Evolutionary conservation across 352 stramenopile genomes (phyloP), one percentile per base, ranked within the genome.

Genomic region (Globisporangium nodosum): DNA sequence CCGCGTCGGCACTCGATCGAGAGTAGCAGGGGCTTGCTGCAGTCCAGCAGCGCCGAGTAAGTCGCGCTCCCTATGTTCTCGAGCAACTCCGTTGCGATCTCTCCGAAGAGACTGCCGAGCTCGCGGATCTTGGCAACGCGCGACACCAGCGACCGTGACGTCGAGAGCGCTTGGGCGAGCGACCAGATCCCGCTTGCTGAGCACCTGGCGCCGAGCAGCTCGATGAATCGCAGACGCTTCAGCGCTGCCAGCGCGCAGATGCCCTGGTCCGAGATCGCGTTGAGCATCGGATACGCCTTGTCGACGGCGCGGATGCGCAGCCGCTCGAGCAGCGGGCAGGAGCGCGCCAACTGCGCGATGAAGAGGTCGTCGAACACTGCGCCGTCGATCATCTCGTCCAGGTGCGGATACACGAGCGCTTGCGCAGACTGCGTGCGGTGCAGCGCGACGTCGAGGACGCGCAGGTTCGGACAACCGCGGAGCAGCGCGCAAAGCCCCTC

Each of bases 321-420:
- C 1, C 64, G 64, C 21, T 63, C 63, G 12, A 83, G 61, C 1
- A 47, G 42, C 4, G 49, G 61, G 15, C 74, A 80, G 20, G 56
- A 64, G 0, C 35, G 30, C n/a, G 56, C 55, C 12, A 83, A 59
- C 5, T 61, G 56, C 20, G 62, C 2, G 16, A 74, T 50, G 30
- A 83, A 83, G 0, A 67, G 61, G 49, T 83, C 71, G 33, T 77
- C 79, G 42, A 83, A 83, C 30, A 81, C 74, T 12, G 70, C 63
- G 0, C 71, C 61, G 30, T 78, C 74, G 24, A 83, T 83, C 74
- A 83, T 83, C 62, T 83, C 74, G 54, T 83, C 71, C 39, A 83
- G 61, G 45, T 83, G 74, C n/a, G 71, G 74, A 43, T 83, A 83
- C 43, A 83, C 71, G 7, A 80, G 55, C 16, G 69, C 62, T 15